Percentiles rank a stretch among this genome's conserved stretches.
These are phyloP conservation scores for Plectosphaerella cucumerina DNA, from an alignment of 2,329 filamentous ascomycete species.

Conservation along the genomic window DNA sequence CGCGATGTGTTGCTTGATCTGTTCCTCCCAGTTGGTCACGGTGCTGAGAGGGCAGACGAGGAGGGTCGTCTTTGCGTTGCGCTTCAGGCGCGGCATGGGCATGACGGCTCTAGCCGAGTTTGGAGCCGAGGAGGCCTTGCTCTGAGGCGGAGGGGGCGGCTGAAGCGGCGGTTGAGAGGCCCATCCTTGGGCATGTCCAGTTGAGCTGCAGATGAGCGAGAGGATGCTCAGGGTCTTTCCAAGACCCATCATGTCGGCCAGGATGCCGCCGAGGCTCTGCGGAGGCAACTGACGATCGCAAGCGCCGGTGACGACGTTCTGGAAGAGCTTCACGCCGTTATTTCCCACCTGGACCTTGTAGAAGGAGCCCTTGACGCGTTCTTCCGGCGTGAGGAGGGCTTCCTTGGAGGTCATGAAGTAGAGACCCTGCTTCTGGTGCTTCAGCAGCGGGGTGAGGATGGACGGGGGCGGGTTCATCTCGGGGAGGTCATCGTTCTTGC, in stretches of 20 bases:
- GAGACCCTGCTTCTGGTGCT: conserved; percentile 86
- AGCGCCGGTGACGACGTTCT: conserved; percentile 81
- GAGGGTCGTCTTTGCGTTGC: conserved; percentile 75
- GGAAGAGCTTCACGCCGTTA: conserved; percentile 57
- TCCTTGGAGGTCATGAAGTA: conserved; percentile 83
- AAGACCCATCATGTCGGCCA: conserved; percentile 87
- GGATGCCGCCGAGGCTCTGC: conserved; percentile 67
- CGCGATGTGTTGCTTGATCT: conserved; percentile 78
- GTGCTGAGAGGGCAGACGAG: conserved; percentile 88
- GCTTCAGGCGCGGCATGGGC: conserved; percentile 46
- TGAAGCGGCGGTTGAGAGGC: conserved; percentile 47
- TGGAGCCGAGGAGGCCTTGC: conserved; percentile 26
- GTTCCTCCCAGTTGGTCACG: conserved; percentile 90
- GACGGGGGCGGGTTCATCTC: conserved; percentile 61
- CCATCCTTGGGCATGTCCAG: conserved; percentile 61
- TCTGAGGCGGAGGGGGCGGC: conserved; percentile 30
- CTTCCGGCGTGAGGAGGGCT: conserved; percentile 48
- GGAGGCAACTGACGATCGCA: conserved; percentile 55
- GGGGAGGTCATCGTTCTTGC: conserved; percentile 70
- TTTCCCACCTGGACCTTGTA: conserved; percentile 62
- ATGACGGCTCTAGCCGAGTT: conserved; percentile 19
- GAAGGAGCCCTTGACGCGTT: conserved; percentile 65
- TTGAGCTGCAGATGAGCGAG: conserved; percentile 66
- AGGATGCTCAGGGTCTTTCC: conserved; percentile 84
- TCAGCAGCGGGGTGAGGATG: conserved; percentile 66